These are phyloP conservation scores for Trametes cubensis DNA, from an alignment of 768 basidiomycete species.

Conservation along the genomic window DNA sequence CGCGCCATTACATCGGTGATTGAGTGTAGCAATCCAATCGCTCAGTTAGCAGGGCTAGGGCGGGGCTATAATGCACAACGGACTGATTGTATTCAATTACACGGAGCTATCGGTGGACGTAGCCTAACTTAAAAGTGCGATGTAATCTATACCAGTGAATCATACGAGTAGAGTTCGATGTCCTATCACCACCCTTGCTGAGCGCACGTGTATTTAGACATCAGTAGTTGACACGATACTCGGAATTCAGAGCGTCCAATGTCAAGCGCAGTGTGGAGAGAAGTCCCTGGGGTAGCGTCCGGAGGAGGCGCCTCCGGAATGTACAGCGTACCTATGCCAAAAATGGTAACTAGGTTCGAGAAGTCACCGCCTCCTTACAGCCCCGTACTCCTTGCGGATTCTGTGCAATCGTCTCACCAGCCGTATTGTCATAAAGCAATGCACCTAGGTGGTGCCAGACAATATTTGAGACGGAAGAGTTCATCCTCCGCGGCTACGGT, in stretches of 20 bases:
- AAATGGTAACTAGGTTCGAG: constrained; percentile 23
- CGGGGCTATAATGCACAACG: no score
- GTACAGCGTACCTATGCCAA: constrained; percentile 4
- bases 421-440: constrained; percentile 13
- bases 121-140: neutral
- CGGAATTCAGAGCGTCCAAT: neutral
- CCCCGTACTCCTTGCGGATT: constrained; percentile 3
- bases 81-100: no score
- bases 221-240: no score
- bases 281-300: neutral
- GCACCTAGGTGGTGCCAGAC: constrained; percentile 3
- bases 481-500: constrained; percentile 12
- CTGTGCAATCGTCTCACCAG: constrained; percentile 9
- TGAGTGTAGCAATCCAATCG: constrained; percentile 4
- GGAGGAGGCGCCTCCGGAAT: constrained; percentile 18
- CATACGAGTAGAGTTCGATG: no score
- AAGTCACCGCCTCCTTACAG: constrained; percentile 23
- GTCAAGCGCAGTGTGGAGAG: neutral
- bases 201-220: no score
- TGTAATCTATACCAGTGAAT: neutral
- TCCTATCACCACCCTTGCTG: neutral
- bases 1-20: constrained; percentile 46
- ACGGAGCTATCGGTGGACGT: no score
- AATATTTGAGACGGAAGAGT: constrained; percentile 10
- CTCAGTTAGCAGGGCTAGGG: no score